Conservation (phyloP, 768 basidiomycete genomes). For the Pisolithus sp. region DNA sequence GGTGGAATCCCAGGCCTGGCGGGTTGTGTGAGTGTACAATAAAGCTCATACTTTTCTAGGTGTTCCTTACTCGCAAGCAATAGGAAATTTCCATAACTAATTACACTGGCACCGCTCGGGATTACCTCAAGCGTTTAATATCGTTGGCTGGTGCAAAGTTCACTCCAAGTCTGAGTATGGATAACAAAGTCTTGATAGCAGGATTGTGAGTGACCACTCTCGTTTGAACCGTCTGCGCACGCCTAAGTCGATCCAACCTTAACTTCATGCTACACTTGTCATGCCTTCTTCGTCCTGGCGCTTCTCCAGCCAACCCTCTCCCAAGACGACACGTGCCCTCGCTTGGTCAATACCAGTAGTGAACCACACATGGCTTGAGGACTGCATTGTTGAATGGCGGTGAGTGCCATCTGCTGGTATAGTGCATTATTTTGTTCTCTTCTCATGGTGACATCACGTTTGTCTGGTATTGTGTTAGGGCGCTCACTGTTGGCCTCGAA, state of each 20-base stretch:
- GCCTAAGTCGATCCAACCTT: background rate
- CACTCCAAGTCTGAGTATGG: conserved; percentile 72
- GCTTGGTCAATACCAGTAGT: conserved; percentile 83
- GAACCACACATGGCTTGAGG: conserved; percentile 89
- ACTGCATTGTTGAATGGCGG: conserved; percentile 80
- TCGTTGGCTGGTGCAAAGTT: conserved; percentile 69
- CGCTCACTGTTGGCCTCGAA: conserved; percentile 53
- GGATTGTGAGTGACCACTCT: conserved; percentile 55
- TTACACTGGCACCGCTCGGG: conserved; percentile 79
- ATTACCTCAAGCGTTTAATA: conserved; percentile 84
- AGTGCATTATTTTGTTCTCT: background rate
- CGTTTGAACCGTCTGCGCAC: background rate
- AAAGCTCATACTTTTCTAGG: background rate
- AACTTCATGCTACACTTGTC: conserved; percentile 20
- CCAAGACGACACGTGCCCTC: conserved; percentile 67
- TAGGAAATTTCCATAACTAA: conserved; percentile 84
- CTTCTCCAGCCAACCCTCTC: conserved; percentile 29
- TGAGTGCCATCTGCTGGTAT: background rate
- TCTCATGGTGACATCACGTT: background rate
- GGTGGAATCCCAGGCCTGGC: conserved; percentile 53
- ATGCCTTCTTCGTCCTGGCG: conserved; percentile 22
- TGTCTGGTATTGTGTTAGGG: conserved; percentile 14
- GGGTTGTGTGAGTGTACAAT: conserved; percentile 46
- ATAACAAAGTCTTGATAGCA: conserved; percentile 77
- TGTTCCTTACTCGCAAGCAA: background rate